phyloP scores from a whole-genome alignment of 139 green algal species.

The Edaphochlamys debaryana region DNA sequence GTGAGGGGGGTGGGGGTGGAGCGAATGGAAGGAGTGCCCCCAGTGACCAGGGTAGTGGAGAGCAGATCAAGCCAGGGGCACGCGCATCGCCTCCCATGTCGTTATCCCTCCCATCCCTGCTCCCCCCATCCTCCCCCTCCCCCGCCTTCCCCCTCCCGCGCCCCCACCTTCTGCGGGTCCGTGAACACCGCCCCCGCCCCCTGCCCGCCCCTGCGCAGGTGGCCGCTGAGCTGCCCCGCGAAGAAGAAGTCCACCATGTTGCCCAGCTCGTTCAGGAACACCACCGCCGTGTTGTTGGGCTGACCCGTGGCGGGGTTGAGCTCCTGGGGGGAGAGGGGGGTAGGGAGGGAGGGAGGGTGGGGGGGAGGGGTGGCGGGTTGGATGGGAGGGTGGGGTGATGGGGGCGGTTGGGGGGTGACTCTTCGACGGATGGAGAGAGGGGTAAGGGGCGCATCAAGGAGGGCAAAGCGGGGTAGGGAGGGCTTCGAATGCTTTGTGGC shows the following conservation, averaged over 20 bases:
- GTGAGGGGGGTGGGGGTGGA: no score
- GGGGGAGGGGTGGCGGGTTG: no score
- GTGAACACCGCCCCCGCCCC: slow-evolving; percentile 47
- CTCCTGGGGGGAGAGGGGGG: neutral
- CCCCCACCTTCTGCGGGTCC: slow-evolving; percentile 62
- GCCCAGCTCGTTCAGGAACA: slow-evolving; percentile 67
- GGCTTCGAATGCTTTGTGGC: no score
- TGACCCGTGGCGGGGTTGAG: slow-evolving; percentile 34
- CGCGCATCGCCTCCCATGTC: neutral
- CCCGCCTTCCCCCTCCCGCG: neutral
- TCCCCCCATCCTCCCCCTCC: neutral
- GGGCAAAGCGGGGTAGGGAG: no score
- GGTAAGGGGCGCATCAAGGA: no score
- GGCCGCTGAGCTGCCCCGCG: slow-evolving; percentile 68
- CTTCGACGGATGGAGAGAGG: no score
- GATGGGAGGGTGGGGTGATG: no score
- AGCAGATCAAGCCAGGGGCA: no score
- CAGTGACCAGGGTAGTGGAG: no score
- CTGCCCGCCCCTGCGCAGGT: slow-evolving; percentile 44
- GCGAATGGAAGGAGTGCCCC: no score
- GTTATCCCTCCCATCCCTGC: neutral
- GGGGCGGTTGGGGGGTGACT: no score
- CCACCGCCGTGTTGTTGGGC: slow-evolving; percentile 52
- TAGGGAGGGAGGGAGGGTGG: neutral
- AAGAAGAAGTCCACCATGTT: slow-evolving; percentile 79